A percentile compares a stretch with the other conserved stretches of the same genome.
Evolutionary conservation across 305 asterid species (phyloP).

Genomic region (Solanum chacoense): DNA sequence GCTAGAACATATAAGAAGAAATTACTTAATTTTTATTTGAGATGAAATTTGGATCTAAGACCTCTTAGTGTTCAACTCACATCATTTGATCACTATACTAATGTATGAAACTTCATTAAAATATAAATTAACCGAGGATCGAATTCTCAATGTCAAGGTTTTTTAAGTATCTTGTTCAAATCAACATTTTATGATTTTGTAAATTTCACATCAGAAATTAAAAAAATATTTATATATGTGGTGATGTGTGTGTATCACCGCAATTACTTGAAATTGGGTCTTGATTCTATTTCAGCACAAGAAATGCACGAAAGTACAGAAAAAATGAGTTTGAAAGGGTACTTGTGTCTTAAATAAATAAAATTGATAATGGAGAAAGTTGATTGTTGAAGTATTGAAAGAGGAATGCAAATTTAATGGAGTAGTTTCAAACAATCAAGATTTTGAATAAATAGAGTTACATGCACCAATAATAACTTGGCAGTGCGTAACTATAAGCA

Average conservation of each 20-base stretch:
- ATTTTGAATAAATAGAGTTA: neutral
- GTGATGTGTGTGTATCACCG: neutral
- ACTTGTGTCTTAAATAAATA: neutral
- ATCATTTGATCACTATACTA: neutral
- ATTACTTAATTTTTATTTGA: neutral
- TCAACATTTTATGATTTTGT: neutral
- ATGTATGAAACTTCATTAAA: neutral
- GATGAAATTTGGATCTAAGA: neutral
- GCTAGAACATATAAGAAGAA: neutral
- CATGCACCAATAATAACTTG: neutral
- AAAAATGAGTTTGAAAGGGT: neutral
- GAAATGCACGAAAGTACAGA: neutral
- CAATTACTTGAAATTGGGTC: neutral
- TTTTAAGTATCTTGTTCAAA: neutral
- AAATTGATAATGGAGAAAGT: neutral
- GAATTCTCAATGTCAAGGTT: neutral
- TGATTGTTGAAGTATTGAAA: neutral
- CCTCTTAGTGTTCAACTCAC: neutral
- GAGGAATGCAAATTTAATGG: neutral
- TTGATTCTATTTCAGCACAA: neutral
- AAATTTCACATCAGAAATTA: neutral
- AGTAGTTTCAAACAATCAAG: neutral
- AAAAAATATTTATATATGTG: neutral
- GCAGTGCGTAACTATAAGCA: neutral
- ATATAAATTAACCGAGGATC: neutral